Conservation (phyloP, 2,329 filamentous ascomycete genomes). For the Drechslerella dactyloides region DNA sequence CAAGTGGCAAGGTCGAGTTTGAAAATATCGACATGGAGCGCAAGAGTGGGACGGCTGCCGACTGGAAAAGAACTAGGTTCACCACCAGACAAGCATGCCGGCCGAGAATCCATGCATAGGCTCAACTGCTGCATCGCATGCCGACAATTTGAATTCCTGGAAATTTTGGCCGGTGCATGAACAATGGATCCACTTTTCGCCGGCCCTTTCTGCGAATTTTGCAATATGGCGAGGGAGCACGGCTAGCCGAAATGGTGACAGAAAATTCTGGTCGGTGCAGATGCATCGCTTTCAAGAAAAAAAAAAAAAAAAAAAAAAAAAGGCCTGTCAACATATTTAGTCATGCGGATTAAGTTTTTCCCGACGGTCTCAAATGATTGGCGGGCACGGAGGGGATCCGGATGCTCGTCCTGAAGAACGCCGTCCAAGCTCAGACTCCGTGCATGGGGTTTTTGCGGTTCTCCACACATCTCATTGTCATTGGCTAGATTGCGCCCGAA, state of each 20-base stretch:
- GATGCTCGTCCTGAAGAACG: not conserved
- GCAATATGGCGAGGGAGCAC: not conserved
- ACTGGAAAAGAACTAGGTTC: not conserved
- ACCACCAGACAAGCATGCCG: not conserved
- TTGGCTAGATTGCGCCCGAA: constrained; percentile 3
- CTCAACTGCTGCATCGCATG: constrained; percentile 12
- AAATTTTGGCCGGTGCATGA: constrained; percentile 4
- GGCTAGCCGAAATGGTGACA: not conserved
- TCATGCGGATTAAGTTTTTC: constrained; percentile 40
- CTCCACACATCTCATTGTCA: constrained; percentile 13
- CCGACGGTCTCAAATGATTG: constrained; percentile 16
- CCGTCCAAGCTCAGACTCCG: not conserved
- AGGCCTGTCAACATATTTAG: not conserved
- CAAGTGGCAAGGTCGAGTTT: not conserved
- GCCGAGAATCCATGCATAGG: constrained; percentile 17
- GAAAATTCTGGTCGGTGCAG: not conserved
- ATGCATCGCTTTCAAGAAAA: too few relatives aligned
- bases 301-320: too few relatives aligned
- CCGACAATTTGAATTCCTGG: constrained; percentile 4
- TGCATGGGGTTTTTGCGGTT: constrained; percentile 8
- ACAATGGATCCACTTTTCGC: not conserved
- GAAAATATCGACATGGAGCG: not conserved
- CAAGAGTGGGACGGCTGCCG: too few relatives aligned
- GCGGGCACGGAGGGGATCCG: not conserved
- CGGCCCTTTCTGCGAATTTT: not conserved